Percentiles rank a stretch among this genome's conserved stretches.
These are phyloP conservation scores for Rhizophagus prolifer DNA, from an alignment of 192 early-diverging fungal genomes.

Conservation along the genomic window DNA sequence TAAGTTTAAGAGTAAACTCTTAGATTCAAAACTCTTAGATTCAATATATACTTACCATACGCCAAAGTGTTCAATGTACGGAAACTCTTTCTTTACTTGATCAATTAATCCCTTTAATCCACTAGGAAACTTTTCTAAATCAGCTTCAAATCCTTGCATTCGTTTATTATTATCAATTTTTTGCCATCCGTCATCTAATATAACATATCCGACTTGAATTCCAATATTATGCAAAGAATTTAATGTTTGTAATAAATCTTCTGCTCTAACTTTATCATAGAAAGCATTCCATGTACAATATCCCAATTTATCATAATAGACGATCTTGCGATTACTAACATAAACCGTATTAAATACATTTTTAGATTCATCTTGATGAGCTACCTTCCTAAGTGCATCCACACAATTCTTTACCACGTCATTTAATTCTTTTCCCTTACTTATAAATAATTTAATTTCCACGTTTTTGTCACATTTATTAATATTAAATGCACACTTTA, in stretches of 20 bases:
- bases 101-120: constrained; percentile 40
- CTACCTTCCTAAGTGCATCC: background rate
- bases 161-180: constrained; percentile 24
- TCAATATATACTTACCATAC: constrained; percentile 46
- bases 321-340: background rate
- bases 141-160: constrained; percentile 39
- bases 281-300: constrained; percentile 31
- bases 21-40: background rate
- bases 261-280: constrained; percentile 1
- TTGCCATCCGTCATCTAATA: constrained; percentile 62
- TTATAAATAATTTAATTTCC: background rate
- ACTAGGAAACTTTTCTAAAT: constrained; percentile 44
- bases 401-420: background rate
- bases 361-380: background rate
- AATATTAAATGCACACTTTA: background rate
- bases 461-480: background rate
- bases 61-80: constrained; percentile 45
- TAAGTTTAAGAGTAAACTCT: background rate
- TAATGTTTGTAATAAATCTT: constrained; percentile 19
- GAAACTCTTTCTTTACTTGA: constrained; percentile 21
- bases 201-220: constrained; percentile 34
- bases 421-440: background rate
- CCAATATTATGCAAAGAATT: constrained; percentile 13
- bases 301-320: constrained; percentile 26
- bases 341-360: too few relatives aligned